A percentile compares a stretch with the other conserved stretches of the same genome.
Evolutionary conservation across 2,329 filamentous ascomycete genomes (phyloP).

Genomic region (Rhynchosporium agropyri): DNA sequence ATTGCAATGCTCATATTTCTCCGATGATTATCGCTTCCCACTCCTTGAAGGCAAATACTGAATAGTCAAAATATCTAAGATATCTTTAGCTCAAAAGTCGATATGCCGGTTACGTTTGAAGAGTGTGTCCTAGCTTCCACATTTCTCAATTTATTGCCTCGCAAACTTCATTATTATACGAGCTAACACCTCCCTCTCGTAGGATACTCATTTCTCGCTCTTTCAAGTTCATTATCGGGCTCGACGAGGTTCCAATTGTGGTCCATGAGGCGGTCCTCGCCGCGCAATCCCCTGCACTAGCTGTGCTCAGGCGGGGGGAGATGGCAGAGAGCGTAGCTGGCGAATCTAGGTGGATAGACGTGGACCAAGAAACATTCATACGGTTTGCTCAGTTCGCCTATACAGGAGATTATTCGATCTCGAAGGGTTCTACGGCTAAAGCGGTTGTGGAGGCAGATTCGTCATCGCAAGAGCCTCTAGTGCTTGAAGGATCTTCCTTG

Average conservation of each 20-base stretch:
- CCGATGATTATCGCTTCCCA: slow-evolving; percentile 19
- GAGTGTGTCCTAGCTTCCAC: slow-evolving; percentile 19
- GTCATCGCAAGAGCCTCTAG: slow-evolving; percentile 22
- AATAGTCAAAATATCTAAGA: slow-evolving; percentile 21
- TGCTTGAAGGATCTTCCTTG: slow-evolving; percentile 21
- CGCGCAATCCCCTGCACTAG: slow-evolving; percentile 25
- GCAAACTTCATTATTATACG: slow-evolving; percentile 19
- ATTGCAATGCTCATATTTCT: slow-evolving; percentile 20
- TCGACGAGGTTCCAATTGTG: slow-evolving; percentile 26
- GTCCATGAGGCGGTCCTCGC: slow-evolving; percentile 26
- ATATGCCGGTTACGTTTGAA: slow-evolving; percentile 22
- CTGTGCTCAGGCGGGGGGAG: slow-evolving; percentile 23
- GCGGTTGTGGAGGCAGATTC: slow-evolving; percentile 22
- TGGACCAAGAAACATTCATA: slow-evolving; percentile 26
- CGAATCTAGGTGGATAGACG: slow-evolving; percentile 24
- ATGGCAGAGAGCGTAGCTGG: slow-evolving; percentile 26
- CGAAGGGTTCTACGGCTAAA: slow-evolving; percentile 23
- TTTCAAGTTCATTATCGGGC: slow-evolving; percentile 28
- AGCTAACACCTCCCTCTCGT: slow-evolving; percentile 22
- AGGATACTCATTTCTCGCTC: slow-evolving; percentile 27
- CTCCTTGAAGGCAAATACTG: slow-evolving; percentile 21
- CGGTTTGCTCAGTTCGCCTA: slow-evolving; percentile 28
- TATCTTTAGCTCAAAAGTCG: slow-evolving; percentile 19
- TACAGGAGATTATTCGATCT: slow-evolving; percentile 29
- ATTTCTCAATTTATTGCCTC: slow-evolving; percentile 9